Percentiles rank a stretch among this genome's conserved stretches.
These are phyloP conservation scores for Cladophialophora yegresii DNA, from an alignment of 2,329 filamentous ascomycete genomes.

Conservation along the genomic window DNA sequence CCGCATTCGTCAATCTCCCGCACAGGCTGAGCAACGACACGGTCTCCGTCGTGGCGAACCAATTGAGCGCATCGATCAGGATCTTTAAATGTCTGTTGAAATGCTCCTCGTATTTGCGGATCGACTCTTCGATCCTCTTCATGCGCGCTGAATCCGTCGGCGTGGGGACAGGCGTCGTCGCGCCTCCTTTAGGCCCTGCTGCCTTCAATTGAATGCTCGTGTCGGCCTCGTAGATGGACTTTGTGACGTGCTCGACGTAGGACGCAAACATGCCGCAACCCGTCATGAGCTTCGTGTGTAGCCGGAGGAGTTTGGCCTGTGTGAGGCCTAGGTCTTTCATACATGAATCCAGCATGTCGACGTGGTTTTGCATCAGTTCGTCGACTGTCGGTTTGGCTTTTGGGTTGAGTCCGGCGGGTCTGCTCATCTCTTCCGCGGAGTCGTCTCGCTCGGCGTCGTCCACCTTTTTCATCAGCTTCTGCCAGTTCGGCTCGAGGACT, in stretches of 20 bases:
- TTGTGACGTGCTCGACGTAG: slow-evolving; percentile 82
- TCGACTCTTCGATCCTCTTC: slow-evolving; percentile 78
- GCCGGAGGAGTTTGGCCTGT: slow-evolving; percentile 88
- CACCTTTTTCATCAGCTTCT: slow-evolving; percentile 84
- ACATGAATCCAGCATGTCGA: slow-evolving; percentile 96
- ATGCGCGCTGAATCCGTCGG: slow-evolving; percentile 61
- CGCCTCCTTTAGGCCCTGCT: slow-evolving; percentile 34
- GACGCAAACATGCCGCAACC: slow-evolving; percentile 92
- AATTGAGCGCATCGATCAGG: slow-evolving; percentile 88
- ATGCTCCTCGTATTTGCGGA: slow-evolving; percentile 89
- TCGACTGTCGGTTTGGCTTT: slow-evolving; percentile 75
- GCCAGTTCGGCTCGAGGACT: slow-evolving; percentile 98
- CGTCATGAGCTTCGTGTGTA: slow-evolving; percentile 95
- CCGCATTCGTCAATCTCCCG: slow-evolving; percentile 62
- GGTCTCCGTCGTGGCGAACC: slow-evolving; percentile 95
- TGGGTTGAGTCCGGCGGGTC: slow-evolving; percentile 40
- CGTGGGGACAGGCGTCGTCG: slow-evolving; percentile 24
- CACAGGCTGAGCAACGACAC: slow-evolving; percentile 89
- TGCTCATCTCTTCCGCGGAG: slow-evolving; percentile 15
- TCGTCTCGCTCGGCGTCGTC: slow-evolving; percentile 56
- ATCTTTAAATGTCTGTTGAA: slow-evolving; percentile 93
- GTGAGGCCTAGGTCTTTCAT: slow-evolving; percentile 99
- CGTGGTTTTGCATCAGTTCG: slow-evolving; percentile 97
- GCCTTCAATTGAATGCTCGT: slow-evolving; percentile 46
- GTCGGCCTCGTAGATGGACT: slow-evolving; percentile 80